Base-by-base conservation (phyloP, 306 rosid genomes). In the Alnus glutinosa region DNA sequence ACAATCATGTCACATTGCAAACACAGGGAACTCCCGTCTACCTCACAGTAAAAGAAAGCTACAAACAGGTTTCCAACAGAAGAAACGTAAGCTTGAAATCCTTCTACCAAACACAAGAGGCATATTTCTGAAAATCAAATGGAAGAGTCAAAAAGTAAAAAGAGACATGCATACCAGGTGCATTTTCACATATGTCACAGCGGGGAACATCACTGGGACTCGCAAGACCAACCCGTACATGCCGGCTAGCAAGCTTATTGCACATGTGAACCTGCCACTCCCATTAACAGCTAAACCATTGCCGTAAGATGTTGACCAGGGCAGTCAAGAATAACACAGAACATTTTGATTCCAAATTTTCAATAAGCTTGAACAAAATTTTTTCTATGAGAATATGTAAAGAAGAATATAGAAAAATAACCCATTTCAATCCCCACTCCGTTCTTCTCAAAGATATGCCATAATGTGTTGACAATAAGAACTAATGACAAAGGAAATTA, bases 41-140 rank as follows among this genome's bases (percentile, higher is more conserved):
- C 86, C 84, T 95, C 99, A 85, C 99, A 95, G 79, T 90, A 95
- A 80, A 95, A 95, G 96, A 95, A 95, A 90, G 98, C 98, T 95
- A 82, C 88, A 87, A 7, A 85, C 70, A 81, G 49, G 75, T 81
- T 69, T 78, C 71, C 84, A 77, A 67, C 76, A 81, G 47, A 61
- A 9, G 64, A 74, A 80, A n/a, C 75, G 78, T 74, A 68, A 90
- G 85, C 76, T 54, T 36, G 59, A 55, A 70, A 34, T 39, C 7
- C 37, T 66, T n/a, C 8, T 49, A 74, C 51, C 71, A 61, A 23
- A 64, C 75, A 36, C 74, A 79, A 46, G 23, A 55, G 30, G 49
- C 63, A 59, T 51, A 19, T 67, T 63, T 68, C 51, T 57, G 34
- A 73, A 68, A 62, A 46, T 55, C 34, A 23, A 70, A 54, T 34